Percentiles rank a stretch among this genome's conserved stretches.
Evolutionary conservation across 345 rosid species (phyloP).

Genomic region (Passiflora organensis): DNA sequence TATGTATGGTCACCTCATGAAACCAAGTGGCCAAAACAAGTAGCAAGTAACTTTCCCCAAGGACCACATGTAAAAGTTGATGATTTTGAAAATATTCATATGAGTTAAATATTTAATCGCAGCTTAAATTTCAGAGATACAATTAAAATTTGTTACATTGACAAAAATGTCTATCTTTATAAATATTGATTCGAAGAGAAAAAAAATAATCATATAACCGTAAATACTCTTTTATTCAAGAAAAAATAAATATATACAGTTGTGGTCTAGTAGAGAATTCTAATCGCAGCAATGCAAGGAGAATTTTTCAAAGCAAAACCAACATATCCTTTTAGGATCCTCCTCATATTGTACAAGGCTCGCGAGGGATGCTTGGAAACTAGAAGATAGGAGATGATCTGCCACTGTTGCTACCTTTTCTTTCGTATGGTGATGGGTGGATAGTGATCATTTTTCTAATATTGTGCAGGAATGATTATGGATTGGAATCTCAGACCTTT

Average conservation of each 20-base stretch:
- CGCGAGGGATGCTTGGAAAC: slow-evolving; percentile 19
- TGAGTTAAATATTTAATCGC: slow-evolving; percentile 16
- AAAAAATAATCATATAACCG: slow-evolving; percentile 9
- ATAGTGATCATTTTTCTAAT: background rate
- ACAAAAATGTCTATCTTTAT: too few relatives aligned
- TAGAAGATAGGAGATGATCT: slow-evolving; percentile 33
- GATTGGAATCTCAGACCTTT: slow-evolving; percentile 32
- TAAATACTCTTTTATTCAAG: too few relatives aligned
- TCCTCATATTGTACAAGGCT: slow-evolving; percentile 12
- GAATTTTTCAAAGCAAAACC: slow-evolving; percentile 23
- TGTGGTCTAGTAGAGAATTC: slow-evolving; percentile 4
- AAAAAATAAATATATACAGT: slow-evolving; percentile 6
- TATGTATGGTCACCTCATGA: too few relatives aligned
- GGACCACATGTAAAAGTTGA: too few relatives aligned
- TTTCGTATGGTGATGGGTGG: background rate
- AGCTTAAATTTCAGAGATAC: too few relatives aligned
- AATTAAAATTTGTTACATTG: too few relatives aligned
- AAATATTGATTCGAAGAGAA: too few relatives aligned
- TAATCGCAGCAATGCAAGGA: slow-evolving; percentile 26
- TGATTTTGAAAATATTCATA: too few relatives aligned
- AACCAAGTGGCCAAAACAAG: too few relatives aligned
- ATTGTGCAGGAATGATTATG: slow-evolving; percentile 15
- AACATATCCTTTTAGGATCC: slow-evolving; percentile 33
- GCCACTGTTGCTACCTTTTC: slow-evolving; percentile 1
- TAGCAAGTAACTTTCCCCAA: too few relatives aligned